These are phyloP conservation scores for Skeletonema grethae DNA, from an alignment of 108 stramenopile species.

Conservation along the genomic window DNA sequence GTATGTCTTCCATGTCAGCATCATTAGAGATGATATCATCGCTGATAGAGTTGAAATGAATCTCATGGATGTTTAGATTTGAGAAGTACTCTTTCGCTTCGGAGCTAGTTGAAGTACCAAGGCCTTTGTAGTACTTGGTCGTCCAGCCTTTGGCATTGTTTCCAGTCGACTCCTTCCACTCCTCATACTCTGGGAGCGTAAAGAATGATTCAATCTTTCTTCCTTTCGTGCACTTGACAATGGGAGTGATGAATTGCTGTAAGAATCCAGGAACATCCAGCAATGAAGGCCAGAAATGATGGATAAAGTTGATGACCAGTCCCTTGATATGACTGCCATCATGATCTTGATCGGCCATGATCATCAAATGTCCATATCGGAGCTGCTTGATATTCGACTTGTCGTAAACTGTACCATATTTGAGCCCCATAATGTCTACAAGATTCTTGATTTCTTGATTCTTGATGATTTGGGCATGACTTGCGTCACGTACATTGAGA, in stretches of 20 bases:
- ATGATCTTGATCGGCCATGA: constrained; percentile 99
- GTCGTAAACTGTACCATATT: constrained; percentile 86
- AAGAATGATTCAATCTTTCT: constrained; percentile 83
- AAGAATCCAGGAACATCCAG: constrained; percentile 95
- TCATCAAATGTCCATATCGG: constrained; percentile 98
- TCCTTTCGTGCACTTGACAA: constrained; percentile 96
- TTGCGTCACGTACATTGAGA: constrained; percentile 96
- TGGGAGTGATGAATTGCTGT: constrained; percentile 99
- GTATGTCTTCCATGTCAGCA: constrained; percentile 23
- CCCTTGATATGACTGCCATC: constrained; percentile 99
- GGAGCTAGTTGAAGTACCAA: constrained; percentile 94
- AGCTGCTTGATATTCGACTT: constrained; percentile 86
- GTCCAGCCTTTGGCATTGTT: constrained; percentile 94
- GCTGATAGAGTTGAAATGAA: constrained; percentile 64
- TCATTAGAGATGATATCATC: constrained; percentile 51
- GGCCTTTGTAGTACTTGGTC: constrained; percentile 99
- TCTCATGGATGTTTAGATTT: constrained; percentile 75
- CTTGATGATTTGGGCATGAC: constrained; percentile 78
- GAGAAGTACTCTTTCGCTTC: constrained; percentile 93
- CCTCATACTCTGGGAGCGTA: constrained; percentile 95
- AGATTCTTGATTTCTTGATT: constrained; percentile 98
- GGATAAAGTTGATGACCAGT: constrained; percentile 98
- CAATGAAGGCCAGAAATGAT: constrained; percentile 95
- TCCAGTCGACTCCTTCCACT: constrained; percentile 86
- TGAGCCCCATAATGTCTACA: constrained; percentile 97